Percentiles rank a stretch among this genome's conserved stretches.
phyloP scores from a whole-genome alignment of 352 stramenopile species.

The Globisporangium acanthophoron region DNA sequence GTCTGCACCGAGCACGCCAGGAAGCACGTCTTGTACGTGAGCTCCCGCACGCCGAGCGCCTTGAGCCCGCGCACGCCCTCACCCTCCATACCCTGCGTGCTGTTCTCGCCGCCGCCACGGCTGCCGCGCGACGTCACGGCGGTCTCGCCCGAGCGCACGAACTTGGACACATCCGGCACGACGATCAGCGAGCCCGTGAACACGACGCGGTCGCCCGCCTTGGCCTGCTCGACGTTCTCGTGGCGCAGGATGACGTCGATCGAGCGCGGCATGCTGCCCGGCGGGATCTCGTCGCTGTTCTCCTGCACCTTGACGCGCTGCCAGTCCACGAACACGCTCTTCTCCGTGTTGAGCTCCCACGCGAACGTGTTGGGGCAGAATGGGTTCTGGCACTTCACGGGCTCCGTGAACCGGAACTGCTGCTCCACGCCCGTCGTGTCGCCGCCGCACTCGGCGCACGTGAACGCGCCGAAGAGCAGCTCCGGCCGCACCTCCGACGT shows the following conservation, averaged over 20 bases:
- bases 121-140: slow-evolving; percentile 43
- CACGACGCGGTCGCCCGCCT: slow-evolving; percentile 94
- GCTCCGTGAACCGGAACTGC: slow-evolving; percentile 98
- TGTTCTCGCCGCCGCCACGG: slow-evolving; percentile 50
- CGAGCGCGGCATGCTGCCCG: slow-evolving; percentile 95
- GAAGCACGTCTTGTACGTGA: slow-evolving; percentile 98
- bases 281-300: slow-evolving; percentile 98
- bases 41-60: slow-evolving; percentile 93
- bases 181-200: slow-evolving; percentile 95
- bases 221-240: slow-evolving; percentile 96
- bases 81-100: slow-evolving; percentile 73
- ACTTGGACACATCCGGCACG: slow-evolving; percentile 93
- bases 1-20: slow-evolving; percentile 93
- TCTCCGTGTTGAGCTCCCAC: slow-evolving; percentile 86
- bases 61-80: slow-evolving; percentile 95
- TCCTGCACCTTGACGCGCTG: slow-evolving; percentile 98
- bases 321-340: slow-evolving; percentile 98
- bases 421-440: slow-evolving; percentile 93
- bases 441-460: slow-evolving; percentile 92
- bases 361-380: slow-evolving; percentile 90
- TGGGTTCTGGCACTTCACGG: slow-evolving; percentile 95
- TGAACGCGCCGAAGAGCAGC: slow-evolving; percentile 94
- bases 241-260: slow-evolving; percentile 98
- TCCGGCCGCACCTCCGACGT: slow-evolving; percentile 97
- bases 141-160: slow-evolving; percentile 68